Evolutionary conservation across 2,329 filamentous ascomycete genomes (phyloP).

Genomic region (Dactylellina parvicollis): DNA sequence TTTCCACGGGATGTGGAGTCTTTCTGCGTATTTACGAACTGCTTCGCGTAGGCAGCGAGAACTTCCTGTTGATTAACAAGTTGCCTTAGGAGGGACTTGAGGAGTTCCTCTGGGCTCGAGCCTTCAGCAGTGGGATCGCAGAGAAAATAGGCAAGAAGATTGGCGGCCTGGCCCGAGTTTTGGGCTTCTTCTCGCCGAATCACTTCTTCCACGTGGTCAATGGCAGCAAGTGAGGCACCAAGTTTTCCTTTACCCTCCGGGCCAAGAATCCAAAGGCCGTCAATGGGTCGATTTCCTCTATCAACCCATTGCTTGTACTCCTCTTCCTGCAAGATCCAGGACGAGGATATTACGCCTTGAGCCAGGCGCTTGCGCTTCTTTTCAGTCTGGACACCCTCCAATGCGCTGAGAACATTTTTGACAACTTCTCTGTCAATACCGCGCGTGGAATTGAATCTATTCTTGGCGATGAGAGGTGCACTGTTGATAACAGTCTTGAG

Average conservation of each 20-base stretch:
- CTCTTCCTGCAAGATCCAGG: slow-evolving; percentile 62
- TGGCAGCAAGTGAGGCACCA: slow-evolving; percentile 61
- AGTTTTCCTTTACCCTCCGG: slow-evolving; percentile 64
- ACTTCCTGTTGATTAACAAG: slow-evolving; percentile 59
- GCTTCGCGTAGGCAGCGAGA: slow-evolving; percentile 61
- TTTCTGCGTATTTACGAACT: slow-evolving; percentile 60
- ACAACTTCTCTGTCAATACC: slow-evolving; percentile 60
- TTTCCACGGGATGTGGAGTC: slow-evolving; percentile 57
- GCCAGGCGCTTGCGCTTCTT: slow-evolving; percentile 60
- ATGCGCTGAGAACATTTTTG: slow-evolving; percentile 59
- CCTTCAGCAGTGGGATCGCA: slow-evolving; percentile 62
- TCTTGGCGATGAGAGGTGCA: slow-evolving; percentile 61
- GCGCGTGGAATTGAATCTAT: slow-evolving; percentile 61
- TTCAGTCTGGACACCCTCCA: slow-evolving; percentile 60
- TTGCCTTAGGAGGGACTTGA: slow-evolving; percentile 63
- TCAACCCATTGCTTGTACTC: slow-evolving; percentile 61
- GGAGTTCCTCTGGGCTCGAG: slow-evolving; percentile 62
- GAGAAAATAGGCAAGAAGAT: slow-evolving; percentile 63
- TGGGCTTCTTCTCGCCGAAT: slow-evolving; percentile 54
- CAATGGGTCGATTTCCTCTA: slow-evolving; percentile 54
- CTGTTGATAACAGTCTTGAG: slow-evolving; percentile 62
- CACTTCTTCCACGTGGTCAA: slow-evolving; percentile 61
- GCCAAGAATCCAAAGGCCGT: slow-evolving; percentile 63
- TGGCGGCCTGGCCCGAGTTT: slow-evolving; percentile 57
- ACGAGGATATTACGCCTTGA: slow-evolving; percentile 60